Evolutionary conservation across 371 early-diverging fungal genomes (phyloP), one percentile per base, ranked within the genome.

Genomic region (Entomophthora muscae): DNA sequence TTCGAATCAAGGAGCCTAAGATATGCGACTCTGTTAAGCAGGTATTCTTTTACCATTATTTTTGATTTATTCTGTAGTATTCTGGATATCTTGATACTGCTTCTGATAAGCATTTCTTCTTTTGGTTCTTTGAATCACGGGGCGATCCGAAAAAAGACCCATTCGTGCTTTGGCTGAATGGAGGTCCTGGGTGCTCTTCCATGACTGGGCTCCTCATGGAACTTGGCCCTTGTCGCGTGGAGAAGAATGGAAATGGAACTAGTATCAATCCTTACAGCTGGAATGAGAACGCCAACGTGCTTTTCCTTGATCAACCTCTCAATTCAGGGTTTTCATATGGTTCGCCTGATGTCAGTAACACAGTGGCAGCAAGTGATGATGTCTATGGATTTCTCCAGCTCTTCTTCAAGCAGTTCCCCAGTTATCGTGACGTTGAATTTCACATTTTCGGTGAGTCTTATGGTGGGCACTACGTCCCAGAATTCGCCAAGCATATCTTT

Each of bases 131-230:
- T 74, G 88, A 86, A 70, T 81, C 86, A 0, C 77, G 85, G 61
- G 69, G 76, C 64, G 71, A 78, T 29, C 84, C 83, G 33, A 68
- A 72, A 61, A 73, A 76, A 1, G 87, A 85, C 61, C 88, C 89
- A 3, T 66, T 88, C 21, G 68, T 86, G 5, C 74, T 86, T 22
- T 87, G 87, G 87, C 68, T 87, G 29, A 85, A 85, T 63, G 87
- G 87, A 53, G 86, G 86, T n/a, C 86, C 86, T 2, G 87, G 89
- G n/a, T 89, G 85, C 73, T 82, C 82, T 62, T 83, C 85, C 17
- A 73, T 84, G 63, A 80, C 82, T 17, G 86, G 86, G 21, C 72
- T 85, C 27, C 75, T 86, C 58, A 82, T 83, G 78, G 87, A 87
- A 72, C 77, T 85, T 13, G 85, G 85, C 22, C 86, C 89, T 27